A percentile compares a stretch with the other conserved stretches of the same genome.
Evolutionary conservation across 352 stramenopile species (phyloP).

Genomic region (Phytophthora ramorum): DNA sequence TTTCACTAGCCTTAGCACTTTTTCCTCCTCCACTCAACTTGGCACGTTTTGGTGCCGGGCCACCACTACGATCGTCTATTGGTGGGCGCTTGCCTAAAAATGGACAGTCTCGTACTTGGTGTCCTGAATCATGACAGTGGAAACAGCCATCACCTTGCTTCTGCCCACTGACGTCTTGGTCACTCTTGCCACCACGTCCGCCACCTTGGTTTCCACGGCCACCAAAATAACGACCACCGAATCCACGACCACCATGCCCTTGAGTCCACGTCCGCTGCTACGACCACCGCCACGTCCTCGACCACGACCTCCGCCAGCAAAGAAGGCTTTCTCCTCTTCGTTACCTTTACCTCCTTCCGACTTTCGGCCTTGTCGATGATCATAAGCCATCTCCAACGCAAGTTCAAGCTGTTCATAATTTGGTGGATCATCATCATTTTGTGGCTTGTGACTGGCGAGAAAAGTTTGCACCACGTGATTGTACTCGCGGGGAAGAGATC

Average conservation of each 20-base stretch:
- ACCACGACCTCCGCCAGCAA: conserved; percentile 1
- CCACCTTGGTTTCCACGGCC: conserved; percentile 6
- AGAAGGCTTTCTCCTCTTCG: conserved; percentile 13
- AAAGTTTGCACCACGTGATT: conserved; percentile 15
- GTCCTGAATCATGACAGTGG: conserved; percentile 10
- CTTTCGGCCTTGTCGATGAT: conserved; percentile 6
- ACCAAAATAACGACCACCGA: background rate
- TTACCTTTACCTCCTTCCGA: background rate
- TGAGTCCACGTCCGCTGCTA: too few relatives aligned
- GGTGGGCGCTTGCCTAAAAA: conserved; percentile 10
- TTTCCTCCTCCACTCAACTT: background rate
- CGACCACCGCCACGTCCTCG: conserved; percentile 1
- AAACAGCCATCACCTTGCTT: conserved; percentile 4
- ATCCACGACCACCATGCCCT: conserved; percentile 2
- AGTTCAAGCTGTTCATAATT: conserved; percentile 15
- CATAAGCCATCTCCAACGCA: conserved; percentile 6
- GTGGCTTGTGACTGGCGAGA: background rate
- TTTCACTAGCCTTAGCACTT: background rate
- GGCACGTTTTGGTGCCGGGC: background rate
- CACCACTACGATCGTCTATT: background rate
- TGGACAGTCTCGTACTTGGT: conserved; percentile 7
- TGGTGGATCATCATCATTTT: conserved; percentile 1
- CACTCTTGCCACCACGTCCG: background rate
- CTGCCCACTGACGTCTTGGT: background rate
- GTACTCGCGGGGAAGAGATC: conserved; percentile 2